Percentiles rank a stretch among this genome's conserved stretches.
phyloP scores from a whole-genome alignment of 2,329 filamentous ascomycete species.

The Verticillium tricorpus region DNA sequence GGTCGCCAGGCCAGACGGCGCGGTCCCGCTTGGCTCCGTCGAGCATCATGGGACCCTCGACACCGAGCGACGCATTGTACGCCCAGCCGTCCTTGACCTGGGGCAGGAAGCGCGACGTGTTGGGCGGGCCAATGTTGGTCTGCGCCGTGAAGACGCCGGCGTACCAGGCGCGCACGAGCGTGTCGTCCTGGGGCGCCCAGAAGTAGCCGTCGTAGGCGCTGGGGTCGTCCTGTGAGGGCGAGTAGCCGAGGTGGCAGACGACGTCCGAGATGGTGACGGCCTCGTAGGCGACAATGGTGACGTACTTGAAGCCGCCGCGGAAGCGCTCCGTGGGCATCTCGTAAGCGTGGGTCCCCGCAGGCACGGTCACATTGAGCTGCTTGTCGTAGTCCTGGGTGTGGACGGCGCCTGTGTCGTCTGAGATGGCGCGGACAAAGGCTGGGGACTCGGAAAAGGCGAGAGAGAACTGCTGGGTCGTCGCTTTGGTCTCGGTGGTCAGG shows the following conservation, averaged over 20 bases:
- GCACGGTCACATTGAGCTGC: constrained; percentile 14
- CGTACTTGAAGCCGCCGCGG: constrained; percentile 39
- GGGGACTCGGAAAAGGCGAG: constrained; percentile 18
- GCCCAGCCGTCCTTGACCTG: constrained; percentile 36
- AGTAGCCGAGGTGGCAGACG: constrained; percentile 22
- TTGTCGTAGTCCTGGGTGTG: constrained; percentile 17
- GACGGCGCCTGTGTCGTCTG: constrained; percentile 17
- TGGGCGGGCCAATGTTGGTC: constrained; percentile 23
- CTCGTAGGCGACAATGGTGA: constrained; percentile 25
- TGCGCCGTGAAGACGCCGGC: constrained; percentile 32
- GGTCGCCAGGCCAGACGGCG: constrained; percentile 54
- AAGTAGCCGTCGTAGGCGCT: constrained; percentile 41
- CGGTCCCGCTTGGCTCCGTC: constrained; percentile 53
- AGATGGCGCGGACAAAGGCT: constrained; percentile 16
- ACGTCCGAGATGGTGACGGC: constrained; percentile 20
- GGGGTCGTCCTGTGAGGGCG: constrained; percentile 29
- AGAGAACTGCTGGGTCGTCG: constrained; percentile 11
- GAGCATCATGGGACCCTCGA: constrained; percentile 26
- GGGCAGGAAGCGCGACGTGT: constrained; percentile 23
- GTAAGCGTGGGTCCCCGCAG: constrained; percentile 4
- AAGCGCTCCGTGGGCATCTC: constrained; percentile 24
- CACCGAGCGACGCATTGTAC: constrained; percentile 26
- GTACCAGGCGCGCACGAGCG: constrained; percentile 43
- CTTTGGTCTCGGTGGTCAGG: constrained; percentile 3
- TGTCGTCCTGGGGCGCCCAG: constrained; percentile 32